Conservation (phyloP, 2,329 filamentous ascomycete genomes). For the Fusarium torulosum region DNA sequence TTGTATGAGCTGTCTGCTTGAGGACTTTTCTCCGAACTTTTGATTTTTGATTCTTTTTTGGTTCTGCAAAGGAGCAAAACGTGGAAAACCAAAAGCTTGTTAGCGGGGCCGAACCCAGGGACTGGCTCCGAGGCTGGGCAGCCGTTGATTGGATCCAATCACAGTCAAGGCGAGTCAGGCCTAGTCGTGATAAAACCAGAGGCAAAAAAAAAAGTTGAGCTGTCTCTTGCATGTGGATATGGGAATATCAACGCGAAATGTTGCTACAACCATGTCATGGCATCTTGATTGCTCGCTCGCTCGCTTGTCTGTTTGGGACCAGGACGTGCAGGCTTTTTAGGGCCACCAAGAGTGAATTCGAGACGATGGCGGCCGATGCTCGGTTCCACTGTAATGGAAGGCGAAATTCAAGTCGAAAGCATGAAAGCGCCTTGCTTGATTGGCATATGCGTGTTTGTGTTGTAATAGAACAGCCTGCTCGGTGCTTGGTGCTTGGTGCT, state of each 20-base stretch:
- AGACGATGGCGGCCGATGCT: slow-evolving; percentile 38
- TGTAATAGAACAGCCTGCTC: slow-evolving; percentile 8
- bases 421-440: slow-evolving; percentile 40
- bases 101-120: slow-evolving; percentile 48
- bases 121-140: slow-evolving; percentile 42
- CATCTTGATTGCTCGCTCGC: slow-evolving; percentile 4
- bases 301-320: slow-evolving; percentile 11
- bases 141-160: slow-evolving; percentile 42
- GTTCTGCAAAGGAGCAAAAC: slow-evolving; percentile 34
- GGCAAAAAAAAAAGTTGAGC: slow-evolving; percentile 14
- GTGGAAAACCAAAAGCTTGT: slow-evolving; percentile 39
- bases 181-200: slow-evolving; percentile 17
- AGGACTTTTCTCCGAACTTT: slow-evolving; percentile 30
- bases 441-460: slow-evolving; percentile 34
- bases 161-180: slow-evolving; percentile 47
- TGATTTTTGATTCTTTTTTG: slow-evolving; percentile 7
- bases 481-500: not conserved
- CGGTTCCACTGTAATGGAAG: slow-evolving; percentile 43
- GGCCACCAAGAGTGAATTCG: slow-evolving; percentile 27
- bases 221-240: slow-evolving; percentile 48
- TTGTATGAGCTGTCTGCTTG: slow-evolving; percentile 40
- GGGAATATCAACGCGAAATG: slow-evolving; percentile 43
- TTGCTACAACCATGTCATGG: slow-evolving; percentile 10
- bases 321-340: slow-evolving; percentile 24
- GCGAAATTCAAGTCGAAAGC: slow-evolving; percentile 23